Evolutionary conservation across 169 alveolate species (phyloP).

Genomic region (Eimeria falciformis): DNA sequence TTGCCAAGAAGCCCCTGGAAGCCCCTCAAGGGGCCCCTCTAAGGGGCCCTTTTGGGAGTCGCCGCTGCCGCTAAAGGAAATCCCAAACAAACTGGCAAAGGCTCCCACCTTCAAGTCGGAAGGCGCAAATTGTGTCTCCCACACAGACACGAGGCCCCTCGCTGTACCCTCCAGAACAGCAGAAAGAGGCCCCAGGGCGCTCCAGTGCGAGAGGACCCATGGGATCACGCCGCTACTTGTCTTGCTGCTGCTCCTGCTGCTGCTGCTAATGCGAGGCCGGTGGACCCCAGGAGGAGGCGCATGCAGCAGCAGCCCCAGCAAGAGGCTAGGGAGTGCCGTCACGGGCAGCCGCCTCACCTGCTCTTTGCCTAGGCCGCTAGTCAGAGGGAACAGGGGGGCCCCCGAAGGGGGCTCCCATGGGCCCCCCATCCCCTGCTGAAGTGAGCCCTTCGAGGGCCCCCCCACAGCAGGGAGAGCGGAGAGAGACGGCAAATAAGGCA

Average conservation of each 20-base stretch:
- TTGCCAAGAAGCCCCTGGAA: neutral
- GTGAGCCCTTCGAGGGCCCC: neutral
- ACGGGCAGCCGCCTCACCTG: neutral
- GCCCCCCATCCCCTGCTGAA: neutral
- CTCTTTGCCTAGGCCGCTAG: neutral
- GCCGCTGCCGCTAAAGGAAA: neutral
- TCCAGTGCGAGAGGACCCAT: neutral
- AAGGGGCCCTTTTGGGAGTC: neutral
- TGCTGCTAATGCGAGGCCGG: constrained; percentile 54
- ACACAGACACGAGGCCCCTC: neutral
- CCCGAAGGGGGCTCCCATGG: constrained; percentile 3
- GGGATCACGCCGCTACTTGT: neutral
- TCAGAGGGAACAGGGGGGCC: neutral
- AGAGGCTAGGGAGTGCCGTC: neutral
- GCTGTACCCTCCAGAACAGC: constrained; percentile 5
- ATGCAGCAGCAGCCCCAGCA: constrained; percentile 44
- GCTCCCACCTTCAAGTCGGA: neutral
- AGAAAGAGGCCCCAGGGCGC: constrained; percentile 1
- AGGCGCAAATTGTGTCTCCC: constrained; percentile 27
- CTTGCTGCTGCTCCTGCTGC: constrained; percentile 44
- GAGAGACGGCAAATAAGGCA: constrained; percentile 24
- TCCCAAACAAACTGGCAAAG: neutral
- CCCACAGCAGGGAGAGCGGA: neutral
- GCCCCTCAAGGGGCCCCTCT: neutral
- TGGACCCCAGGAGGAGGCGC: constrained; percentile 43